These are phyloP conservation scores for Dysphania ambrosioides DNA, from an alignment of 148 eudicot genomes.

Conservation along the genomic window DNA sequence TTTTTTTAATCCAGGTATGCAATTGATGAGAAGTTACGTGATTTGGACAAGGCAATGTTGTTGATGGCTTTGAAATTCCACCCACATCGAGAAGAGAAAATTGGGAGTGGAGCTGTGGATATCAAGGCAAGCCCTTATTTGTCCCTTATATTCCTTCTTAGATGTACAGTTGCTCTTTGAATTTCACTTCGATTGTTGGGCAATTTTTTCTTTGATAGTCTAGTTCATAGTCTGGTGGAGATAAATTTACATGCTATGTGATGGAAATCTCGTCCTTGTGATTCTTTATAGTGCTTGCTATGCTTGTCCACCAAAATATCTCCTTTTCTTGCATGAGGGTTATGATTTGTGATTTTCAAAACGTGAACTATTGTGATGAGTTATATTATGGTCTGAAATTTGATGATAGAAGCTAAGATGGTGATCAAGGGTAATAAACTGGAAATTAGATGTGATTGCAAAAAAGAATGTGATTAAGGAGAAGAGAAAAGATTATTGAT, in stretches of 20 bases:
- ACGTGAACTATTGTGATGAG: background rate
- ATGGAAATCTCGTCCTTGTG: background rate
- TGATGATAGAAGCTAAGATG: no score
- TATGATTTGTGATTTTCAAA: background rate
- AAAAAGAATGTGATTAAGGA: no score
- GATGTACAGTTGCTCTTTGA: background rate
- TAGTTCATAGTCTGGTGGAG: no score
- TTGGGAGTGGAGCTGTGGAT: conserved; percentile 61
- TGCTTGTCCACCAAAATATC: background rate
- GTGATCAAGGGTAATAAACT: no score
- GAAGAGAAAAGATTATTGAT: no score
- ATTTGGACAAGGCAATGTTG: conserved; percentile 42
- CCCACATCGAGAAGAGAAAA: conserved; percentile 65
- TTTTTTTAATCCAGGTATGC: conserved; percentile 46
- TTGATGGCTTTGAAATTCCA: conserved; percentile 66
- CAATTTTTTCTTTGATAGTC: no score
- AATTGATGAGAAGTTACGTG: conserved; percentile 47
- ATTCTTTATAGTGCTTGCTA: no score
- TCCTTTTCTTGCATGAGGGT: background rate
- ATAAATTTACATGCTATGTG: background rate
- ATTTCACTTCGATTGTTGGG: background rate
- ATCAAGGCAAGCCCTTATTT: conserved; percentile 49
- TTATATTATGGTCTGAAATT: no score
- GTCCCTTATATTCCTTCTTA: background rate
- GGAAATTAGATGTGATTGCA: no score